Conservation (phyloP, 2,329 filamentous ascomycete species). For the Botrytis hyacinthi region DNA sequence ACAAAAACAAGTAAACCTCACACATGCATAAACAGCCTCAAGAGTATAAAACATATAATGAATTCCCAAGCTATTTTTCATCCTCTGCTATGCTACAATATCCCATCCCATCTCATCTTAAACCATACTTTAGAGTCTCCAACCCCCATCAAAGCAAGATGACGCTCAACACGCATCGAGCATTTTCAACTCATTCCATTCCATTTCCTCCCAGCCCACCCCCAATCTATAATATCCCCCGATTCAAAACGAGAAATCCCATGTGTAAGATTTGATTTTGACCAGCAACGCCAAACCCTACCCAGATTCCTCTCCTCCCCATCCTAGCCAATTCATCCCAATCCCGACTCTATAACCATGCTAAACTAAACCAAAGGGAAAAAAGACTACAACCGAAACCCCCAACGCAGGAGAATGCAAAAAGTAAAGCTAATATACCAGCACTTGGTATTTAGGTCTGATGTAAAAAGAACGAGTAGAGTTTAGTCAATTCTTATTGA, state of each 20-base stretch:
- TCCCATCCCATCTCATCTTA: background rate
- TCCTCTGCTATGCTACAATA: background rate
- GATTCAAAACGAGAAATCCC: background rate
- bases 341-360: background rate
- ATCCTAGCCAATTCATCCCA: background rate
- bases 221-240: background rate
- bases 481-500: slow-evolving; percentile 2
- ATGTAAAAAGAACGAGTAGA: background rate
- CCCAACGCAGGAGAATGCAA: background rate
- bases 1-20: background rate
- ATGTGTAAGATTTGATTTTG: background rate
- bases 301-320: background rate
- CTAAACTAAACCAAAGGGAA: background rate
- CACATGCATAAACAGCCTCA: background rate
- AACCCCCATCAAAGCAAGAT: background rate
- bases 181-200: background rate
- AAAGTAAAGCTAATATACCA: slow-evolving; percentile 10
- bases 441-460: slow-evolving; percentile 10
- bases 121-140: background rate
- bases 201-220: background rate
- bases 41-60: background rate
- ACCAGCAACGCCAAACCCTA: background rate
- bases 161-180: background rate
- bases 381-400: background rate
- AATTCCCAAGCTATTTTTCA: background rate